phyloP scores from a whole-genome alignment of 2,329 filamentous ascomycete species.

The Byssochlamys sp. region DNA sequence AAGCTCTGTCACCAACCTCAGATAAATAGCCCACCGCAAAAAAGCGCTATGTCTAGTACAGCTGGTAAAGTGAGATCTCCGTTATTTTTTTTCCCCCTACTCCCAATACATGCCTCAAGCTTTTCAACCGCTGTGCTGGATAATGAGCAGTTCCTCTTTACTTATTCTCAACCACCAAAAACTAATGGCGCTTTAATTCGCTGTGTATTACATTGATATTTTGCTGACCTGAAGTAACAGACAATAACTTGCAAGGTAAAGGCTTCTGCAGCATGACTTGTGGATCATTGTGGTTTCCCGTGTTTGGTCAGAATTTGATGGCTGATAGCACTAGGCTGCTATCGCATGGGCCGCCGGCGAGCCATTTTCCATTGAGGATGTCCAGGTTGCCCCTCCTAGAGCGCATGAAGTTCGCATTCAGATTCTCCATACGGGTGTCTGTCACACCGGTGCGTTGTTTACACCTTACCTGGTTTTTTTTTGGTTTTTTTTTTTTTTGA shows the following conservation, averaged over 20 bases:
- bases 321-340: constrained; percentile 54
- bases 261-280: not conserved
- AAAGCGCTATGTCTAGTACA: too few relatives aligned
- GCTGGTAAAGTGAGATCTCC: too few relatives aligned
- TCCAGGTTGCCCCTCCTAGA: constrained; percentile 80
- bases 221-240: constrained; percentile 35
- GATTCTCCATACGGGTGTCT: constrained; percentile 96
- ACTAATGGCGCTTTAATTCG: too few relatives aligned
- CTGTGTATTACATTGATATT: too few relatives aligned
- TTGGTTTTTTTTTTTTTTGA: too few relatives aligned
- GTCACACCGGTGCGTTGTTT: constrained; percentile 71
- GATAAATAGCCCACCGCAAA: too few relatives aligned
- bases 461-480: not conserved
- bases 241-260: constrained; percentile 79
- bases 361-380: constrained; percentile 76
- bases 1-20: too few relatives aligned
- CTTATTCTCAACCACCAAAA: too few relatives aligned
- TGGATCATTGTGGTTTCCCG: not conserved
- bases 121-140: too few relatives aligned
- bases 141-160: too few relatives aligned
- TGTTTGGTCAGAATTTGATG: not conserved
- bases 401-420: constrained; percentile 94
- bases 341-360: constrained; percentile 95
- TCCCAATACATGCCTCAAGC: too few relatives aligned
- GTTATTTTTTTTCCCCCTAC: too few relatives aligned